Conservation (phyloP, 345 rosid species). For the Raphanus sativus region DNA sequence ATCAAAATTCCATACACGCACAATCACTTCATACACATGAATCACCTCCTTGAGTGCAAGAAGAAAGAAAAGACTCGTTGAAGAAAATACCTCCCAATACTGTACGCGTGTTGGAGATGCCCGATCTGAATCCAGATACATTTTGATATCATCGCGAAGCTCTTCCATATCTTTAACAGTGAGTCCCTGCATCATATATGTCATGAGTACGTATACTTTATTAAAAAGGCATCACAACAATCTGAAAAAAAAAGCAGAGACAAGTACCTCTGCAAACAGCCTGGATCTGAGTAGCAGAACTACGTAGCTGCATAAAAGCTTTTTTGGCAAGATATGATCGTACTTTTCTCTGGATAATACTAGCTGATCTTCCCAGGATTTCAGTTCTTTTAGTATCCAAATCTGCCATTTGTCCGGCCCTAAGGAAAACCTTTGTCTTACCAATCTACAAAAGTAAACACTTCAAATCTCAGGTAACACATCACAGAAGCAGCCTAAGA, state of each 20-base stretch:
- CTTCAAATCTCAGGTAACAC: slow-evolving; percentile 29
- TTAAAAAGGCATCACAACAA: no score
- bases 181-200: no score
- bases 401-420: slow-evolving; percentile 99
- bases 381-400: slow-evolving; percentile 85
- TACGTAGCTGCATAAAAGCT: slow-evolving; percentile 58
- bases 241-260: slow-evolving; percentile 6
- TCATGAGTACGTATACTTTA: no score
- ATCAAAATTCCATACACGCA: no score
- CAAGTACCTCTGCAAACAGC: slow-evolving; percentile 84
- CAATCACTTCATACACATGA: no score
- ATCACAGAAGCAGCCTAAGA: slow-evolving; percentile 20
- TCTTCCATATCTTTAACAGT: no score
- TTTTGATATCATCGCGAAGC: no score
- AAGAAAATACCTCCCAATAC: no score
- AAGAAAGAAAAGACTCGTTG: no score
- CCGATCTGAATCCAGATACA: no score
- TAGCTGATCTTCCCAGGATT: slow-evolving; percentile 91
- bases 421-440: slow-evolving; percentile 86
- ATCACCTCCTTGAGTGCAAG: no score
- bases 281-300: slow-evolving; percentile 67
- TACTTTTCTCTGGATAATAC: slow-evolving; percentile 88
- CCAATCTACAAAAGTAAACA: slow-evolving; percentile 69
- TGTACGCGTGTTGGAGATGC: no score
- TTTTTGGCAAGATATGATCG: slow-evolving; percentile 84